Evolutionary conservation across 1,284 basidiomycete species (phyloP).

Genomic region (Xanthoconium separans): DNA sequence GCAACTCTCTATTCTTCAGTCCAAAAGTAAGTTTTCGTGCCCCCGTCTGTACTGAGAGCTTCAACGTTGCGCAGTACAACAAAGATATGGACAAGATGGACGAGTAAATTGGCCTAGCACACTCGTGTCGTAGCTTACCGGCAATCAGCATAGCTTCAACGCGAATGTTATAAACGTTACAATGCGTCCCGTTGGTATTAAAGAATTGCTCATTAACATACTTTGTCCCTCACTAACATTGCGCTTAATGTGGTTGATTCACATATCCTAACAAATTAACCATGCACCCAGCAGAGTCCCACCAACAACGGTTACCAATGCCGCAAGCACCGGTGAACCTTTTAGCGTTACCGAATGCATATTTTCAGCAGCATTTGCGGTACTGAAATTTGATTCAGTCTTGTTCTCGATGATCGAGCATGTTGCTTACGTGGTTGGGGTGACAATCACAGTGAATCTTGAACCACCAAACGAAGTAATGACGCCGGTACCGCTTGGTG

Average conservation of each 20-base stretch:
- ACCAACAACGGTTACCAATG: conserved; percentile 35
- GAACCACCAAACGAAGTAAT: conserved; percentile 40
- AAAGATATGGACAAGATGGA: conserved; percentile 52
- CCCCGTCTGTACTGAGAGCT: neutral
- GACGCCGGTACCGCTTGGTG: conserved; percentile 38
- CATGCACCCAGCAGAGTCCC: conserved; percentile 32
- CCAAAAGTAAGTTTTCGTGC: conserved; percentile 48
- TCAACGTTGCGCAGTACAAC: conserved; percentile 41
- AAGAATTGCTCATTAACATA: conserved; percentile 8
- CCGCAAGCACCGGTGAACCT: conserved; percentile 9
- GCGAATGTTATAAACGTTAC: too few species aligned
- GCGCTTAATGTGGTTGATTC: neutral
- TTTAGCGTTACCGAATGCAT: conserved; percentile 2
- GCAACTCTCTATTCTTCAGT: conserved; percentile 81
- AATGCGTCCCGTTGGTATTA: conserved; percentile 2
- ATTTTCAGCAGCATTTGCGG: conserved; percentile 13
- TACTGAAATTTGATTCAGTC: conserved; percentile 2
- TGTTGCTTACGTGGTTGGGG: conserved; percentile 14
- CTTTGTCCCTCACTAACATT: neutral
- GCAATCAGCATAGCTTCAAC: too few species aligned
- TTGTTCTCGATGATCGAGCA: neutral
- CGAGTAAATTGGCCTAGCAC: conserved; percentile 25
- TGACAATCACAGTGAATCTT: conserved; percentile 29
- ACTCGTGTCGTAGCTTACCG: too few species aligned
- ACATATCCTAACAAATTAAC: conserved; percentile 16